Evolutionary conservation across 352 stramenopile species (phyloP).

Genomic region (Phytophthora multivora): DNA sequence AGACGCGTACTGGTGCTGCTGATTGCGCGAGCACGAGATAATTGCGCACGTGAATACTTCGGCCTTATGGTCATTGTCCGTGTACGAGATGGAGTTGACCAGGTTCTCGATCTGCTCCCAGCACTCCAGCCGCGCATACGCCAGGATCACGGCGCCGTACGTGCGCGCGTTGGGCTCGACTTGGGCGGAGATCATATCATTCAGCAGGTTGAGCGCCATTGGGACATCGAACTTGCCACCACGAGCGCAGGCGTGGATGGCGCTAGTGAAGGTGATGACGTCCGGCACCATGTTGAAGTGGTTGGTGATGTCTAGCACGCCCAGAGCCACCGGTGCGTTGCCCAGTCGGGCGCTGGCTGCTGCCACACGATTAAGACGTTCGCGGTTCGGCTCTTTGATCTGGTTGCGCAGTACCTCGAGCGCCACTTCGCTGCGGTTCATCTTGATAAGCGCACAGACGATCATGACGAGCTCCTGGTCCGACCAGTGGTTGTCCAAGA

Average conservation of each 20-base stretch:
- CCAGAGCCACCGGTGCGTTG: constrained; percentile 69
- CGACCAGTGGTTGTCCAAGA: constrained; percentile 63
- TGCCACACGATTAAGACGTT: constrained; percentile 68
- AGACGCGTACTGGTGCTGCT: constrained; percentile 61
- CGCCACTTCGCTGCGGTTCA: constrained; percentile 64
- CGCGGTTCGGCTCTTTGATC: constrained; percentile 54
- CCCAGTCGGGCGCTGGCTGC: constrained; percentile 69
- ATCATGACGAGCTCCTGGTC: constrained; percentile 82
- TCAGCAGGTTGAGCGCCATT: constrained; percentile 66
- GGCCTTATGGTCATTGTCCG: constrained; percentile 55
- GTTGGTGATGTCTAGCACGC: constrained; percentile 70
- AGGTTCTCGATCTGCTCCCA: constrained; percentile 77
- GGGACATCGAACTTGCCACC: constrained; percentile 51
- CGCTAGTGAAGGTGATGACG: constrained; percentile 80
- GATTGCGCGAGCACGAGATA: constrained; percentile 77
- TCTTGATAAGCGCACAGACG: constrained; percentile 70
- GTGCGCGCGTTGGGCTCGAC: constrained; percentile 74
- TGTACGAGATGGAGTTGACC: constrained; percentile 62
- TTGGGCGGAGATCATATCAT: constrained; percentile 71
- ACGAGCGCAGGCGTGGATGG: constrained; percentile 80
- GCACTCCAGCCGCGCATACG: constrained; percentile 66
- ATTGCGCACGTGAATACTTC: constrained; percentile 78
- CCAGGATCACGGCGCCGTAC: constrained; percentile 73
- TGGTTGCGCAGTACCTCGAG: constrained; percentile 69
- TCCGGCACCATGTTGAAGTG: constrained; percentile 70